These are phyloP conservation scores for Geotrichum fermentans DNA, from an alignment of 1,139 yeast species.

Conservation along the genomic window DNA sequence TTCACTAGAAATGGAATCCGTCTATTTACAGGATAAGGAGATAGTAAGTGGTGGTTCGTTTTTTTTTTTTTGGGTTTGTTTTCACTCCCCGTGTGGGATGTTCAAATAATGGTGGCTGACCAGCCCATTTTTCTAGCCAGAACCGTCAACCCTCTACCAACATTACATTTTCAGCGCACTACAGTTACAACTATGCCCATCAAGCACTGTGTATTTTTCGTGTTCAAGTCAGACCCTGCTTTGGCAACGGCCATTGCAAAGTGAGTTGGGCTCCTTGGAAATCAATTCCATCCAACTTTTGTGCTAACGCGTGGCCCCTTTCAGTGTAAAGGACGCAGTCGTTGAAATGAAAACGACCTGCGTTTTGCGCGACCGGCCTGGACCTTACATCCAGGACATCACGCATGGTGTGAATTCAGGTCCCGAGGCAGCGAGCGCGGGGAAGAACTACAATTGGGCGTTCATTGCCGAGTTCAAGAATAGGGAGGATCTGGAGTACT, in stretches of 20 bases:
- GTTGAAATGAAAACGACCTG: background rate
- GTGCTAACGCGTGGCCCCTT: no score
- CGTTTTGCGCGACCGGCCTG: background rate
- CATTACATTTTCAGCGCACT: background rate
- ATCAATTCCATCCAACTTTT: no score
- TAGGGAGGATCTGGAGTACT: slow-evolving; percentile 7
- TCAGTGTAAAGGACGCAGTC: background rate
- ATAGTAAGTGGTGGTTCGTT: background rate
- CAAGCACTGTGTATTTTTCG: slow-evolving; percentile 17
- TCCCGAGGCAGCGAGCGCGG: no score
- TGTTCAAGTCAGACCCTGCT: background rate
- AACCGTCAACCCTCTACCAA: background rate
- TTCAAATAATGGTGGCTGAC: background rate
- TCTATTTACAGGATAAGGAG: background rate
- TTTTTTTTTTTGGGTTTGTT: background rate
- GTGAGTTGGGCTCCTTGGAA: no score
- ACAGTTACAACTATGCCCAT: slow-evolving; percentile 9
- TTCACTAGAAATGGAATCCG: no score
- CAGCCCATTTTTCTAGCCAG: background rate
- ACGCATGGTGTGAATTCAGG: background rate
- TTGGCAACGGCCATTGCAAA: background rate
- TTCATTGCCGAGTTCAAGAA: slow-evolving; percentile 11
- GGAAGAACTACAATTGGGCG: slow-evolving; percentile 8
- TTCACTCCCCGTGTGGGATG: slow-evolving; percentile 1
- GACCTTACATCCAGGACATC: background rate